Conservation (phyloP, 371 early-diverging fungal genomes). For the Rhizopus microsporus region DNA sequence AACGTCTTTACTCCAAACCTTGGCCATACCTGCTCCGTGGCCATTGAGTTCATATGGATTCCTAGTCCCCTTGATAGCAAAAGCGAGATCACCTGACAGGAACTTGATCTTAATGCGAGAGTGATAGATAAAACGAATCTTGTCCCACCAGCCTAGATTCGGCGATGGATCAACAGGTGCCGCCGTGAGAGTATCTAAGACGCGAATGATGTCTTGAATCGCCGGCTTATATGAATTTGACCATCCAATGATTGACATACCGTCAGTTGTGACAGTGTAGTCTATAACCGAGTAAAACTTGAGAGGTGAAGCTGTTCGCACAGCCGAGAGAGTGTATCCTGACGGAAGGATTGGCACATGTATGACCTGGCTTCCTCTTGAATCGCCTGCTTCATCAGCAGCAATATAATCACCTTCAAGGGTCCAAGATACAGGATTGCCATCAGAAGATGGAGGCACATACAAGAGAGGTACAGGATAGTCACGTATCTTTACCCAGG, state of each 20-base stretch:
- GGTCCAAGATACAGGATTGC: conserved; percentile 19
- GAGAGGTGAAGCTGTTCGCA: conserved; percentile 55
- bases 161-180: conserved; percentile 61
- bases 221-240: conserved; percentile 59
- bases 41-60: conserved; percentile 32
- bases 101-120: conserved; percentile 44
- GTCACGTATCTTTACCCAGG: conserved; percentile 52
- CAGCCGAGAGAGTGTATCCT: conserved; percentile 34
- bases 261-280: conserved; percentile 33
- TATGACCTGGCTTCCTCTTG: conserved; percentile 22
- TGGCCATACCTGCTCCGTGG: conserved; percentile 31
- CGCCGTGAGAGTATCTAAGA: conserved; percentile 57
- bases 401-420: conserved; percentile 30
- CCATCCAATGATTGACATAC: conserved; percentile 42
- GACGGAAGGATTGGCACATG: conserved; percentile 15
- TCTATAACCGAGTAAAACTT: conserved; percentile 57
- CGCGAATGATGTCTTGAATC: conserved; percentile 56
- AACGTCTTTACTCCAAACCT: conserved; percentile 47
- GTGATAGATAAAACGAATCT: conserved; percentile 62
- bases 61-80: conserved; percentile 32
- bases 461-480: conserved; percentile 54
- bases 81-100: conserved; percentile 47
- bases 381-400: conserved; percentile 33
- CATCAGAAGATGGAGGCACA: conserved; percentile 33
- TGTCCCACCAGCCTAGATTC: conserved; percentile 73